Conservation (phyloP, 1,284 basidiomycete genomes). For the Irpex rosettiformis region DNA sequence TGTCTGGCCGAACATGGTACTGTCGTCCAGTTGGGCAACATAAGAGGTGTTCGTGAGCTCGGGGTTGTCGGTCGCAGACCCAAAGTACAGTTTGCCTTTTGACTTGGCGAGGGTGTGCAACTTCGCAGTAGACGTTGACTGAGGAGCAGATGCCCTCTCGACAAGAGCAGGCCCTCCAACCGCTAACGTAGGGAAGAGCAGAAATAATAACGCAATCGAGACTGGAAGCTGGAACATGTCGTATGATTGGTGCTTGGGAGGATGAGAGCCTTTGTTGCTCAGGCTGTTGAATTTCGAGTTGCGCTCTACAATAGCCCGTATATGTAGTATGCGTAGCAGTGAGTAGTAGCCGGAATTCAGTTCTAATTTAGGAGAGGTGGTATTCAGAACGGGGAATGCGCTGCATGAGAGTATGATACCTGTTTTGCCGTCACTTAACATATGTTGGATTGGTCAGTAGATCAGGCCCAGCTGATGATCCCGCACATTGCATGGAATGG, state of each 20-base stretch:
- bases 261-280: neutral
- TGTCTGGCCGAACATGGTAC: conserved; percentile 40
- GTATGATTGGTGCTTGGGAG: neutral
- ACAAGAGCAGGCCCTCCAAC: neutral
- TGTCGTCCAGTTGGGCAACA: conserved; percentile 35
- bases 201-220: neutral
- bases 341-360: no score
- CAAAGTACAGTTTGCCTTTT: conserved; percentile 51
- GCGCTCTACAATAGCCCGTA: neutral
- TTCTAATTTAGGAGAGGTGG: no score
- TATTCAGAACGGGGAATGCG: no score
- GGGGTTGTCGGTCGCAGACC: conserved; percentile 50
- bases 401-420: no score
- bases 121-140: conserved; percentile 12
- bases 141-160: conserved; percentile 2
- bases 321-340: no score
- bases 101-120: conserved; percentile 38
- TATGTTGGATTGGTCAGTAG: no score
- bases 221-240: conserved; percentile 7
- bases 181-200: neutral
- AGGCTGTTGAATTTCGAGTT: neutral
- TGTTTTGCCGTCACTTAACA: no score
- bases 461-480: no score
- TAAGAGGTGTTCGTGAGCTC: conserved; percentile 43
- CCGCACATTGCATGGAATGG: no score